Percentiles rank a stretch among this genome's conserved stretches.
Evolutionary conservation across 1,284 basidiomycete genomes (phyloP).

Genomic region (Trichosporon coremiiforme): DNA sequence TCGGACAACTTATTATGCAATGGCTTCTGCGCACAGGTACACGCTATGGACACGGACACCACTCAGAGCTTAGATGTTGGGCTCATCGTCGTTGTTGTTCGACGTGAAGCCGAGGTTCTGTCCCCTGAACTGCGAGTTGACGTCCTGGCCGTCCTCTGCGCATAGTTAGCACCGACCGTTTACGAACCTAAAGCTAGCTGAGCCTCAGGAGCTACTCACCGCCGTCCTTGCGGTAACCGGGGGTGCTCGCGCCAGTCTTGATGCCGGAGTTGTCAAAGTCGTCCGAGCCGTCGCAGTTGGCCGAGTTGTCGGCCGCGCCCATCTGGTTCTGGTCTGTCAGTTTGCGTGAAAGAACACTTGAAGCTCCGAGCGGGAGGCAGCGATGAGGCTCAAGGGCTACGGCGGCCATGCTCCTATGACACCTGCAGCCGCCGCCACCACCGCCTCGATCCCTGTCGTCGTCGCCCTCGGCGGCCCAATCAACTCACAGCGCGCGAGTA

Average conservation of each 20-base stretch:
- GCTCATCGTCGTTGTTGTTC: slow-evolving; percentile 33
- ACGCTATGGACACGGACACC: background rate
- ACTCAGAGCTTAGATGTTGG: slow-evolving; percentile 28
- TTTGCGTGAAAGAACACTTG: too few species aligned
- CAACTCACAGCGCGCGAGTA: slow-evolving; percentile 42
- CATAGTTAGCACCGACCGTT: background rate
- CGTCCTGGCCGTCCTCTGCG: slow-evolving; percentile 27
- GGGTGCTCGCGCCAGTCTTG: slow-evolving; percentile 46
- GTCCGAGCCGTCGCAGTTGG: slow-evolving; percentile 15
- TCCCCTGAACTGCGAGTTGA: slow-evolving; percentile 30
- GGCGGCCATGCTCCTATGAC: background rate
- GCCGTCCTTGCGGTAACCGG: slow-evolving; percentile 46
- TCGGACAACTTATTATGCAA: slow-evolving; percentile 17
- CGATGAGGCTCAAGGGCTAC: background rate
- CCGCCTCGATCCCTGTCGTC: background rate
- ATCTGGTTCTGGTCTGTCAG: slow-evolving; percentile 36
- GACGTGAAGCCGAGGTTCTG: slow-evolving; percentile 32
- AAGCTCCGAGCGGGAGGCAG: too few species aligned
- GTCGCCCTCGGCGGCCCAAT: background rate
- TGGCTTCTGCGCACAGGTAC: slow-evolving; percentile 14
- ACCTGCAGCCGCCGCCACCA: background rate
- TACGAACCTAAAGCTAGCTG: too few species aligned
- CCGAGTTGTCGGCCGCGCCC: slow-evolving; percentile 29
- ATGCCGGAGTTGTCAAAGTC: slow-evolving; percentile 27
- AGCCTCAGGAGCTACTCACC: slow-evolving; percentile 31